Evolutionary conservation across 2,329 filamentous ascomycete species (phyloP).

Genomic region (Dactylellina parvicollis): DNA sequence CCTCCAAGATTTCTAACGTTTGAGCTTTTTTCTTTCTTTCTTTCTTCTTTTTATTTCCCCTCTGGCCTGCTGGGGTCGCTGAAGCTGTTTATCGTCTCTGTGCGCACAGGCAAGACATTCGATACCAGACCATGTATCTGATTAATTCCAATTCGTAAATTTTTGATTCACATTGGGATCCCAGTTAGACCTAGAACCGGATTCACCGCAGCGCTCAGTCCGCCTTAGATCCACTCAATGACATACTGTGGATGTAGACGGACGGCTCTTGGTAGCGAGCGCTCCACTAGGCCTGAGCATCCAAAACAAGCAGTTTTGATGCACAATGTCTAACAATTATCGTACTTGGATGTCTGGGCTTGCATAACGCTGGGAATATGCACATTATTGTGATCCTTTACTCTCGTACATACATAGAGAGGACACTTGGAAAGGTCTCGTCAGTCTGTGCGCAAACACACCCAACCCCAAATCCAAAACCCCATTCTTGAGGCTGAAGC

Average conservation of each 20-base stretch:
- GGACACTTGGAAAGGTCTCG: neutral
- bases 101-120: neutral
- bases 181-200: neutral
- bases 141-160: neutral
- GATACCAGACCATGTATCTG: neutral
- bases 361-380: neutral
- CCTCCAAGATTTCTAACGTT: too few relatives aligned
- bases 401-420: too few relatives aligned
- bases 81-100: neutral
- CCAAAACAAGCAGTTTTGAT: neutral
- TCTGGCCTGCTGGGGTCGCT: neutral
- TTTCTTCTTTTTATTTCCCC: neutral
- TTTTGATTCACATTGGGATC: neutral
- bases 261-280: conserved; percentile 1
- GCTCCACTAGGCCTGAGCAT: neutral
- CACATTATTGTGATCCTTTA: too few relatives aligned
- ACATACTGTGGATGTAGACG: neutral
- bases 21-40: too few relatives aligned
- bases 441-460: neutral
- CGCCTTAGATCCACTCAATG: neutral
- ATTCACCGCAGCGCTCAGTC: conserved; percentile 8
- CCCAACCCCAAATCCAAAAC: too few relatives aligned
- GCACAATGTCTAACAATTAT: neutral
- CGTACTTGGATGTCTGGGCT: neutral
- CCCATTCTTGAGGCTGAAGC: too few relatives aligned